phyloP scores from a whole-genome alignment of 2,329 filamentous ascomycete genomes.

The Aspergillus sp. region DNA sequence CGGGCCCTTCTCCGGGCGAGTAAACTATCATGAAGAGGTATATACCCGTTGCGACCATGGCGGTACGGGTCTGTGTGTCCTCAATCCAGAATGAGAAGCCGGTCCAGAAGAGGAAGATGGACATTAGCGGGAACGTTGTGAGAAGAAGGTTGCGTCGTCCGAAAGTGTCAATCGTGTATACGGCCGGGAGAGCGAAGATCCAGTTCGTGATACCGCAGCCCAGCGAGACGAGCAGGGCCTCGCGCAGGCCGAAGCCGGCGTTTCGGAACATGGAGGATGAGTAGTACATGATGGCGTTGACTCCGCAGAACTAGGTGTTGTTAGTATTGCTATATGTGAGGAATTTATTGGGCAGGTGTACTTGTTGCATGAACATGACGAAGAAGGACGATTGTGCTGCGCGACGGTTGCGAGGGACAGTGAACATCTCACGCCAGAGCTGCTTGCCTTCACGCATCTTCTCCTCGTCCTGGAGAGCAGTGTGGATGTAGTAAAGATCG shows the following conservation, averaged over 20 bases:
- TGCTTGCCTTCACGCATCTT: conserved; percentile 52
- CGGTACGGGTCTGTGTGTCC: conserved; percentile 32
- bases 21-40: conserved; percentile 47
- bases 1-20: conserved; percentile 61
- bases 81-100: conserved; percentile 53
- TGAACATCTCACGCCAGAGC: conserved; percentile 59
- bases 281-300: conserved; percentile 63
- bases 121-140: conserved; percentile 63
- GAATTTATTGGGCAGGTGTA: background rate
- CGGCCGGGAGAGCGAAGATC: conserved; percentile 62
- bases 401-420: conserved; percentile 62
- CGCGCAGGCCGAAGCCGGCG: conserved; percentile 51
- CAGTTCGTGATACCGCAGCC: conserved; percentile 67
- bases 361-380: conserved; percentile 67
- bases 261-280: conserved; percentile 62
- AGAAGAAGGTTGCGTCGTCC: conserved; percentile 63
- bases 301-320: conserved; percentile 41
- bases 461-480: conserved; percentile 62
- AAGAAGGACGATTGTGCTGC: conserved; percentile 58
- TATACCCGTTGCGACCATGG: conserved; percentile 44
- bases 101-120: conserved; percentile 43
- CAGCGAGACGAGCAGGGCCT: conserved; percentile 60
- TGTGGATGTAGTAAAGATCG: conserved; percentile 57
- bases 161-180: conserved; percentile 67
- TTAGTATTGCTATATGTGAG: background rate